Evolutionary conservation across 2,329 filamentous ascomycete species (phyloP).

Genomic region (Fusarium foetens): DNA sequence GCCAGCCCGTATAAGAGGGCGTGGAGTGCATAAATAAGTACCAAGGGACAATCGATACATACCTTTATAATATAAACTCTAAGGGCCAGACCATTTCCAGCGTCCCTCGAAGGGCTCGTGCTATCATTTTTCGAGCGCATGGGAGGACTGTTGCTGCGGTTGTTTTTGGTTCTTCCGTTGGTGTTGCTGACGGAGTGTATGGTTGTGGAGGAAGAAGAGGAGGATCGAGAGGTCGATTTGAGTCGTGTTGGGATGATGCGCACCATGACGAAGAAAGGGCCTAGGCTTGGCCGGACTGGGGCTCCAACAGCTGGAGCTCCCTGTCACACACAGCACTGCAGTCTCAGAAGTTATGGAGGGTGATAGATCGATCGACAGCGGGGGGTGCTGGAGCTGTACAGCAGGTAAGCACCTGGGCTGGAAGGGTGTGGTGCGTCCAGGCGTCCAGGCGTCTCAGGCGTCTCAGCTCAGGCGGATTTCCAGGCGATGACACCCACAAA

Average conservation of each 20-base stretch:
- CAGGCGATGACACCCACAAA: conserved; percentile 26
- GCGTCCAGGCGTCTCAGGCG: conserved; percentile 10
- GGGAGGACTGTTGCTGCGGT: conserved; percentile 61
- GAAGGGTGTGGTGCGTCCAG: neutral
- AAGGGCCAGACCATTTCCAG: conserved; percentile 58
- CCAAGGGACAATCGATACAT: conserved; percentile 19
- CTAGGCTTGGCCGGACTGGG: conserved; percentile 18
- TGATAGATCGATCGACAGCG: conserved; percentile 34
- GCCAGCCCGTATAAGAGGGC: neutral
- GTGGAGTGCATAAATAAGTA: neutral
- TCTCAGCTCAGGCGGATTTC: conserved; percentile 32
- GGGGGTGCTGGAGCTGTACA: conserved; percentile 21
- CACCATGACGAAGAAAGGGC: conserved; percentile 57
- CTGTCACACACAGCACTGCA: neutral
- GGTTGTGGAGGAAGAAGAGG: conserved; percentile 50
- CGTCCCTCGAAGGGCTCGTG: conserved; percentile 49
- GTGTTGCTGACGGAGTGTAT: conserved; percentile 36
- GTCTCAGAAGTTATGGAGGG: conserved; percentile 1
- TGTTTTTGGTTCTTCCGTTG: conserved; percentile 49
- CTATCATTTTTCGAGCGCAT: conserved; percentile 61
- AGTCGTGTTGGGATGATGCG: conserved; percentile 67
- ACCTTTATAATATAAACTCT: conserved; percentile 65
- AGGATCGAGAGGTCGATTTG: conserved; percentile 54
- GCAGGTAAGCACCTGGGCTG: neutral
- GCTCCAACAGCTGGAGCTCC: conserved; percentile 20